These are phyloP conservation scores for Pyrus hybrid DNA, from an alignment of 331 rosid genomes.

Conservation along the genomic window DNA sequence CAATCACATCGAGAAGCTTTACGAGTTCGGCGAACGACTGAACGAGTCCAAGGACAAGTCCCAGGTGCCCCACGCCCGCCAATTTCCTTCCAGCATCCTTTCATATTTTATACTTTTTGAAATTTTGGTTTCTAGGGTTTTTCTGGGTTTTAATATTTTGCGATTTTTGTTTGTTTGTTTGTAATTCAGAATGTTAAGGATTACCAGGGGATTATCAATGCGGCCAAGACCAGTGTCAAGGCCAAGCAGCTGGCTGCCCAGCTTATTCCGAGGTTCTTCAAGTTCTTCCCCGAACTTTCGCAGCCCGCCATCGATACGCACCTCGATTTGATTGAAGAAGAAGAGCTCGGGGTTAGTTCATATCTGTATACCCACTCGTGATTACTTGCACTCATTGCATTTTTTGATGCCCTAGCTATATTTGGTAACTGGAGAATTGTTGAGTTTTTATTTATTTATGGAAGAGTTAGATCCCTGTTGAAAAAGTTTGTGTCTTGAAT, in stretches of 20 bases:
- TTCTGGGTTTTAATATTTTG: conserved; percentile 22
- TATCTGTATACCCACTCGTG: neutral
- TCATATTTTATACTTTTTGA: no score
- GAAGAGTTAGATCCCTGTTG: neutral
- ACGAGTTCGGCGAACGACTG: conserved; percentile 92
- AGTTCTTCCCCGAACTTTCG: conserved; percentile 80
- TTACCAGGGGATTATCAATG: conserved; percentile 82
- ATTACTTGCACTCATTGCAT: neutral
- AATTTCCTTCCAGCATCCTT: neutral
- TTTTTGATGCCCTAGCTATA: neutral
- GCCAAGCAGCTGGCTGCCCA: conserved; percentile 96
- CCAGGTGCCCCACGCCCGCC: conserved; percentile 32
- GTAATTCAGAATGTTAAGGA: conserved; percentile 57
- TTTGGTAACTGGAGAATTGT: conserved; percentile 1
- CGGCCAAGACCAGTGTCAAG: conserved; percentile 75
- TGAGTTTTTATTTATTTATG: neutral
- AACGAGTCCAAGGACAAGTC: conserved; percentile 81
- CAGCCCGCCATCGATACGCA: conserved; percentile 69
- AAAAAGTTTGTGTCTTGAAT: neutral
- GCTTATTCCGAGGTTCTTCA: conserved; percentile 90
- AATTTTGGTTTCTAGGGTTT: conserved; percentile 3
- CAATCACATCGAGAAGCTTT: conserved; percentile 79
- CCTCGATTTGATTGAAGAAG: conserved; percentile 90
- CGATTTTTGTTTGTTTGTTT: conserved; percentile 21
- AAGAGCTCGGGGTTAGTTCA: conserved; percentile 82